Percentiles rank a stretch among this genome's conserved stretches.
Evolutionary conservation across 768 basidiomycete genomes (phyloP).

Genomic region (Pleurotus sapidus): DNA sequence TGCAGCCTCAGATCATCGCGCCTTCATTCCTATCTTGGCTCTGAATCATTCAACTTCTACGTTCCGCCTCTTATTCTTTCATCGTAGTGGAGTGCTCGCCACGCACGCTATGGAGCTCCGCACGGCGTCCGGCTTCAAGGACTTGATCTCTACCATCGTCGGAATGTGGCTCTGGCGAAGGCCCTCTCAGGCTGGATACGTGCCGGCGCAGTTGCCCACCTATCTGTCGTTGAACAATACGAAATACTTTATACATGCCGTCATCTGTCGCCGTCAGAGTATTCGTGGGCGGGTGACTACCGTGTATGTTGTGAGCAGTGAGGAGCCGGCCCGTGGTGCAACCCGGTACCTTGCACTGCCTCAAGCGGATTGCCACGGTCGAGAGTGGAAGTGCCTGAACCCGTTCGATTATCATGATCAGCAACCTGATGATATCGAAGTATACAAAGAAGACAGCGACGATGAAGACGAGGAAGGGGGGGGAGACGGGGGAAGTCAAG

Average conservation of each 20-base stretch:
- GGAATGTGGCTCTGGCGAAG: background rate
- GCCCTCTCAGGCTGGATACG: background rate
- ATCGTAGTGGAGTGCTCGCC: slow-evolving; percentile 1
- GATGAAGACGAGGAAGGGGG: too few species aligned
- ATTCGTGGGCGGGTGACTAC: slow-evolving; percentile 3
- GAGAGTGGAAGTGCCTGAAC: background rate
- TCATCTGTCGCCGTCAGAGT: background rate
- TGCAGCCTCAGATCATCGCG: background rate
- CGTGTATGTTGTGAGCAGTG: background rate
- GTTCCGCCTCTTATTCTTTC: slow-evolving; percentile 6
- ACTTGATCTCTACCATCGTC: background rate
- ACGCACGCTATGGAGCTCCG: background rate
- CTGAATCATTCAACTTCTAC: background rate
- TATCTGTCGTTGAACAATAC: too few species aligned
- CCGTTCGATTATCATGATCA: background rate
- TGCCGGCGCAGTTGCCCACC: background rate
- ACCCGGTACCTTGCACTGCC: background rate
- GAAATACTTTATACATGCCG: too few species aligned
- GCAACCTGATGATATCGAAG: background rate
- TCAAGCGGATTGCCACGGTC: background rate
- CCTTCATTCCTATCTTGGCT: background rate
- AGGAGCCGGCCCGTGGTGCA: background rate
- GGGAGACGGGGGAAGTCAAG: too few species aligned
- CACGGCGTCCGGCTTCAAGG: background rate
- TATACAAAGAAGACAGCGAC: too few species aligned